Evolutionary conservation across 2,329 filamentous ascomycete genomes (phyloP).

Genomic region (Ophiostoma pallidulum): DNA sequence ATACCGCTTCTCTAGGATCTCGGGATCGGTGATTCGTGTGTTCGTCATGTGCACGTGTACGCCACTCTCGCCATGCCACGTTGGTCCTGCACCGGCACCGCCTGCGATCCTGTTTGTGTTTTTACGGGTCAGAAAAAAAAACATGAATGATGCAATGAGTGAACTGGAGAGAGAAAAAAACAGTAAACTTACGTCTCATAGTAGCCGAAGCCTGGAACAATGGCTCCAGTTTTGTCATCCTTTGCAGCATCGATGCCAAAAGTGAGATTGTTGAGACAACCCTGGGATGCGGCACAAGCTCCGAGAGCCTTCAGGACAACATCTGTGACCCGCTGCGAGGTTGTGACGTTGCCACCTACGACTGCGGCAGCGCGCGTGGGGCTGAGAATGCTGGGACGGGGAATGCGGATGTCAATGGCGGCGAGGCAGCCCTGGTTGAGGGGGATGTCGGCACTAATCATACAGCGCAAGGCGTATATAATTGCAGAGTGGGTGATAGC

Average conservation of each 20-base stretch:
- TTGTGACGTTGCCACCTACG: conserved; percentile 33
- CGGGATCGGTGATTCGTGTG: conserved; percentile 25
- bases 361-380: conserved; percentile 20
- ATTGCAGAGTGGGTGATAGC: conserved; percentile 23
- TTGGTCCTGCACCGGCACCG: conserved; percentile 25
- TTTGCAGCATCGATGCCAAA: conserved; percentile 21
- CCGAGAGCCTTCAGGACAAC: conserved; percentile 25
- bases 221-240: conserved; percentile 15
- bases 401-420: conserved; percentile 27
- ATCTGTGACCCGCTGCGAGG: conserved; percentile 27
- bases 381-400: conserved; percentile 25
- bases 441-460: conserved; percentile 28
- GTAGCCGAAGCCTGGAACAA: conserved; percentile 22
- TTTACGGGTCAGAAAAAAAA: not conserved
- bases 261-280: conserved; percentile 26
- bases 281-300: conserved; percentile 22
- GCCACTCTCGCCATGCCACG: conserved; percentile 23
- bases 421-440: conserved; percentile 31
- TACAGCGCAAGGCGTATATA: conserved; percentile 29
- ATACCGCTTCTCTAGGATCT: conserved; percentile 28
- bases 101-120: conserved; percentile 21
- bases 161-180: not conserved
- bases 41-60: conserved; percentile 26
- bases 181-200: conserved; percentile 21
- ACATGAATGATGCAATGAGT: not conserved